These are phyloP conservation scores for Penicillium italicum DNA, from an alignment of 2,329 filamentous ascomycete genomes.

Conservation along the genomic window DNA sequence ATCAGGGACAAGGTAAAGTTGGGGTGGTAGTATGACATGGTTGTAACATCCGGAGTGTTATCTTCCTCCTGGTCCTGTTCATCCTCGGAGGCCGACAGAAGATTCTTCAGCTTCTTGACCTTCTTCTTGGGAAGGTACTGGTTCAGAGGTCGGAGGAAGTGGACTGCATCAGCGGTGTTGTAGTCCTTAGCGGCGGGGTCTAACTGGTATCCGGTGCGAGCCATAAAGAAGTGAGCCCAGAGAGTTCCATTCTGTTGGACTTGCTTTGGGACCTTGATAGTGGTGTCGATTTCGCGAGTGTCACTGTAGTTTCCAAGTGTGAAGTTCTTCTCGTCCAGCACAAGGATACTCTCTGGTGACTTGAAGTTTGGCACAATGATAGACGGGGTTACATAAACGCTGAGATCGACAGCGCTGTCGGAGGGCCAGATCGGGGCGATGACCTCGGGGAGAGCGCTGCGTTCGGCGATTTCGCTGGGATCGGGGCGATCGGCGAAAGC, in stretches of 20 bases:
- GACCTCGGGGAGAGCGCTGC: conserved; percentile 57
- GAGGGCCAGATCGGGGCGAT: conserved; percentile 87
- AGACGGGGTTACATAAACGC: conserved; percentile 77
- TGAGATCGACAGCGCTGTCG: conserved; percentile 74
- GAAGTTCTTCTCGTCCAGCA: conserved; percentile 78
- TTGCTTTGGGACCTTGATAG: conserved; percentile 69
- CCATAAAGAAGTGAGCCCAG: conserved; percentile 91
- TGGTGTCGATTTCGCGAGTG: conserved; percentile 70
- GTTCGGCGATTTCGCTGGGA: conserved; percentile 34
- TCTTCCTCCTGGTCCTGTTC: conserved; percentile 52
- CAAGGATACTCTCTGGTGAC: conserved; percentile 63
- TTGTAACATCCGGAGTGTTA: conserved; percentile 60
- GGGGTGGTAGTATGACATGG: conserved; percentile 88
- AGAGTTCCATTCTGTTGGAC: conserved; percentile 92
- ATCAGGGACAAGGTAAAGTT: conserved; percentile 89
- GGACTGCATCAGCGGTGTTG: conserved; percentile 71
- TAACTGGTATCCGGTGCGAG: conserved; percentile 67
- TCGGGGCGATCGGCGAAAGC: conserved; percentile 63
- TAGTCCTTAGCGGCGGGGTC: conserved; percentile 72
- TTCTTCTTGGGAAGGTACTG: conserved; percentile 92
- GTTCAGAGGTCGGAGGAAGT: conserved; percentile 81
- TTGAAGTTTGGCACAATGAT: conserved; percentile 63
- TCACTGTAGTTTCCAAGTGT: conserved; percentile 75
- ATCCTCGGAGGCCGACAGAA: conserved; percentile 60
- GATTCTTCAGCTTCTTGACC: conserved; percentile 77